Evolutionary conservation across 176 grass and related monocot genomes (phyloP).

Genomic region (Rhipidocladum racemiflorum): DNA sequence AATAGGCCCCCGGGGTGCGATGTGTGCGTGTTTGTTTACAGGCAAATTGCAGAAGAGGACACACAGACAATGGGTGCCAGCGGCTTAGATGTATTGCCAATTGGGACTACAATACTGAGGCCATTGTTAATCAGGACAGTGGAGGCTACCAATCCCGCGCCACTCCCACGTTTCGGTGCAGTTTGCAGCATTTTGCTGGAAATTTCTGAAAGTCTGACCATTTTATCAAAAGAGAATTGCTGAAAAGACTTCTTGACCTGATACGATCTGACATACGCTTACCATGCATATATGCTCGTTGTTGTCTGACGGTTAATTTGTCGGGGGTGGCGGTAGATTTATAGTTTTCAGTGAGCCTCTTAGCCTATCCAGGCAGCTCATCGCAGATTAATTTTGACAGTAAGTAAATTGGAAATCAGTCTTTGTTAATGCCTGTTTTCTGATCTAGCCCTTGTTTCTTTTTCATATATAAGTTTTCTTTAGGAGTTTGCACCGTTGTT

Average conservation of each 20-base stretch:
- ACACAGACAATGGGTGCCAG: constrained; percentile 33
- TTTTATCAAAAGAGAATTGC: constrained; percentile 2
- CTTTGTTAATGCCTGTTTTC: too few relatives aligned
- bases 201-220: background rate
- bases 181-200: background rate
- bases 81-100: constrained; percentile 33
- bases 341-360: background rate
- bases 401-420: too few relatives aligned
- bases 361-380: too few relatives aligned
- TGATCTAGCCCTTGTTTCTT: too few relatives aligned
- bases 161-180: constrained; percentile 28
- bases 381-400: too few relatives aligned
- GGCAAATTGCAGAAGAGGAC: constrained; percentile 34
- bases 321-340: background rate
- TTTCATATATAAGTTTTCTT: too few relatives aligned
- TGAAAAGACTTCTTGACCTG: background rate
- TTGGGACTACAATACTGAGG: constrained; percentile 31
- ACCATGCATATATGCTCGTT: too few relatives aligned
- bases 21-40: constrained; percentile 27
- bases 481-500: too few relatives aligned
- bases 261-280: constrained; percentile 4
- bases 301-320: background rate
- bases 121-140: constrained; percentile 26
- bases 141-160: constrained; percentile 49
- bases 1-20: background rate